These are phyloP conservation scores for Podaxis sp. DNA, from an alignment of 768 basidiomycete genomes.

Conservation along the genomic window DNA sequence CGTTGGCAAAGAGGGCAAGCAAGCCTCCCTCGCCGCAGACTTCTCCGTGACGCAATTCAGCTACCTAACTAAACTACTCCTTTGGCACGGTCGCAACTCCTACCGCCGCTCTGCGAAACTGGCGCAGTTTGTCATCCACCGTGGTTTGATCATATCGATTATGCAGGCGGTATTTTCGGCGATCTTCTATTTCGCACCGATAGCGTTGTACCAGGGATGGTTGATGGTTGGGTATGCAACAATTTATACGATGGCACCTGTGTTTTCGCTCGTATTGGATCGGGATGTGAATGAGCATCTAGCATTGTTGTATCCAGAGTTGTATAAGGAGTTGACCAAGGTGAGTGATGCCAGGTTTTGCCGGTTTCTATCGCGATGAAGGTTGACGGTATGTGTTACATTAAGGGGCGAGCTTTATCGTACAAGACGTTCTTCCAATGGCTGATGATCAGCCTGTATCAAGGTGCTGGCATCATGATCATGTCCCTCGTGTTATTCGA, in stretches of 20 bases:
- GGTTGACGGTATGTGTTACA: neutral
- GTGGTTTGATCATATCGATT: conserved; percentile 93
- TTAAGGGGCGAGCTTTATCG: conserved; percentile 85
- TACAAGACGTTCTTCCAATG: conserved; percentile 99
- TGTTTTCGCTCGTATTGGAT: conserved; percentile 95
- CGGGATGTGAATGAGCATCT: conserved; percentile 94
- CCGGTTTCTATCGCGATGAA: conserved; percentile 2
- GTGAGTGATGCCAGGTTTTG: conserved; percentile 30
- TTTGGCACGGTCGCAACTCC: conserved; percentile 99
- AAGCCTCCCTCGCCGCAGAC: conserved; percentile 98
- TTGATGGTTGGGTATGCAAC: conserved; percentile 96
- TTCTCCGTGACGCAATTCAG: conserved; percentile 98
- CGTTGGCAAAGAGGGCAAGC: conserved; percentile 98
- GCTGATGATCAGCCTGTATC: conserved; percentile 96
- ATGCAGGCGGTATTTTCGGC: conserved; percentile 97
- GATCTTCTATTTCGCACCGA: conserved; percentile 92
- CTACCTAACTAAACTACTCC: conserved; percentile 88
- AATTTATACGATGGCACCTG: conserved; percentile 96
- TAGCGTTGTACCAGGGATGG: conserved; percentile 98
- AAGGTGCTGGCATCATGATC: conserved; percentile 99
- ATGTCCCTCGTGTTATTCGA: conserved; percentile 95
- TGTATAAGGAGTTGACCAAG: conserved; percentile 98
- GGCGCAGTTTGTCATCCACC: conserved; percentile 97
- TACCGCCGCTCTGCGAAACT: conserved; percentile 98
- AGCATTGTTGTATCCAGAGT: conserved; percentile 91